A percentile compares a stretch with the other conserved stretches of the same genome.
Evolutionary conservation across 208 protist species (phyloP).

Genomic region (Herpetomonas samuelpessoai): DNA sequence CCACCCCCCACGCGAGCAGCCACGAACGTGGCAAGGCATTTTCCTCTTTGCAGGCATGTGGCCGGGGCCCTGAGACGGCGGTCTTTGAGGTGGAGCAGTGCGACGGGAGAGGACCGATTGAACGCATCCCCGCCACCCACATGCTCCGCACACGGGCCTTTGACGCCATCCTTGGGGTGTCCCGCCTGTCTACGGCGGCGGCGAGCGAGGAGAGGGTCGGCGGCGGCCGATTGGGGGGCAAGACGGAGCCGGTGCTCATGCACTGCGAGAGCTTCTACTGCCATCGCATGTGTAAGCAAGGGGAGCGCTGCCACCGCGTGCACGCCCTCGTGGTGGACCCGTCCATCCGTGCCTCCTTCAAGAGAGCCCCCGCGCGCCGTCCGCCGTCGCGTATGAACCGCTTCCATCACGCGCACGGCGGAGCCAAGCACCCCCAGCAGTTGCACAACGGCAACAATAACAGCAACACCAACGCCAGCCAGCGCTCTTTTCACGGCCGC

Average conservation of each 20-base stretch:
- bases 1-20: background rate
- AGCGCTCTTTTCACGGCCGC: background rate
- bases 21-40: background rate
- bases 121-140: background rate
- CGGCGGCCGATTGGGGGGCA: background rate
- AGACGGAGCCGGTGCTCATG: slow-evolving; percentile 20
- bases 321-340: slow-evolving; percentile 40
- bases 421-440: background rate
- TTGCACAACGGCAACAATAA: slow-evolving; percentile 18
- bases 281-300: slow-evolving; percentile 34
- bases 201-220: background rate
- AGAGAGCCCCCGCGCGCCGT: slow-evolving; percentile 18
- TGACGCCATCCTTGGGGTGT: background rate
- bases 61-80: background rate
- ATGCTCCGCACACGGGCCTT: slow-evolving; percentile 2
- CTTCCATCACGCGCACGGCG: background rate
- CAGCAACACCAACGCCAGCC: slow-evolving; percentile 1
- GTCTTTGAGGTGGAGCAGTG: background rate
- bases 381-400: background rate
- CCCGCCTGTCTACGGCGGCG: background rate
- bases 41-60: too few relatives aligned
- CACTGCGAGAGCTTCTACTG: slow-evolving; percentile 38
- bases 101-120: background rate
- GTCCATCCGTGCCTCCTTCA: slow-evolving; percentile 25
- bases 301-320: slow-evolving; percentile 36